Evolutionary conservation across 495 filamentous ascomycete species (phyloP).

Genomic region (Durotheca rogersii): DNA sequence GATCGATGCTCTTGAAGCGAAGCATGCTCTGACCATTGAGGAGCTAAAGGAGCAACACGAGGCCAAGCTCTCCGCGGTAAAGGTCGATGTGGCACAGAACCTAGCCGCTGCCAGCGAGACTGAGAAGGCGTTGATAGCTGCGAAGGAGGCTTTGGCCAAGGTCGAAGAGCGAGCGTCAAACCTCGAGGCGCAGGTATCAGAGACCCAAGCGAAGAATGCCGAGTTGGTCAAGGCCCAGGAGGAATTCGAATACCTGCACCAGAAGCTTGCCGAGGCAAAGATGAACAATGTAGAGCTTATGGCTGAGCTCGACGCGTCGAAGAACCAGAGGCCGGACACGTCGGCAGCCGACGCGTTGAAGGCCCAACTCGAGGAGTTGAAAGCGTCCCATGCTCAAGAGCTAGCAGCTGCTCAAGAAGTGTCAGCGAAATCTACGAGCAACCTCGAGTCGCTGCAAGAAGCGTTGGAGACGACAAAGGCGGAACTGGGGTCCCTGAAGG

Average conservation of each 20-base stretch:
- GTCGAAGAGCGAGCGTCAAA: conserved; percentile 24
- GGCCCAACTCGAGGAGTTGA: conserved; percentile 43
- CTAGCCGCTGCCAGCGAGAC: conserved; percentile 24
- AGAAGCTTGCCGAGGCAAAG: conserved; percentile 54
- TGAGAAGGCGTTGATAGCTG: conserved; percentile 19
- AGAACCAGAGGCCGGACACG: conserved; percentile 55
- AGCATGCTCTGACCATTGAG: conserved; percentile 45
- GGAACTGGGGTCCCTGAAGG: conserved; percentile 34
- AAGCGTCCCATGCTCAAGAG: conserved; percentile 40
- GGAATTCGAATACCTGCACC: conserved; percentile 46
- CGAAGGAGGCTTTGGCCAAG: conserved; percentile 31
- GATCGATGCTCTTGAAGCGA: conserved; percentile 43
- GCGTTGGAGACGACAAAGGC: conserved; percentile 32
- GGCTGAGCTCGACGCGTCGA: conserved; percentile 54
- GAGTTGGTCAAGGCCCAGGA: conserved; percentile 40
- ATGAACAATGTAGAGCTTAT: conserved; percentile 56
- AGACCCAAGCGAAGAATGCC: conserved; percentile 34
- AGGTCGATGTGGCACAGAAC: conserved; percentile 26
- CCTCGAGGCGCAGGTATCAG: conserved; percentile 26
- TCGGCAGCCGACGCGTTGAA: conserved; percentile 47
- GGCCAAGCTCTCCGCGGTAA: conserved; percentile 23
- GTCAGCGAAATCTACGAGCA: conserved; percentile 16
- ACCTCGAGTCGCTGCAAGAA: conserved; percentile 28
- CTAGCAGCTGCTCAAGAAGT: conserved; percentile 27
- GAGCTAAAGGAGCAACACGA: conserved; percentile 45